A percentile compares a stretch with the other conserved stretches of the same genome.
These are phyloP conservation scores for Lactarius tabidus DNA, from an alignment of 768 basidiomycete genomes.

Conservation along the genomic window DNA sequence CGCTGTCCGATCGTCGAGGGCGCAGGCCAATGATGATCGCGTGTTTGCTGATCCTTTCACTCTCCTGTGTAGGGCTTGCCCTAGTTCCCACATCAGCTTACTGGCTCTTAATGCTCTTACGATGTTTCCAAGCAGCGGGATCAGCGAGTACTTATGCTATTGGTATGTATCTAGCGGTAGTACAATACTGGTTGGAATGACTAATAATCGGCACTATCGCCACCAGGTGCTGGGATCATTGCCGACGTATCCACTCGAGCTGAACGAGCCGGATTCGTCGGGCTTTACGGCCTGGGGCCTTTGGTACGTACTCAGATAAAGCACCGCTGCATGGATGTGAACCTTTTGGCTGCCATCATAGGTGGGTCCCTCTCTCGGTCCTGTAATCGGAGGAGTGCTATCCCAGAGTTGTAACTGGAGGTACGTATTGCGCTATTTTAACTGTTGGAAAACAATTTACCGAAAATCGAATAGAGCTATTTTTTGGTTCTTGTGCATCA, in stretches of 20 bases:
- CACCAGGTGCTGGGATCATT: slow-evolving; percentile 73
- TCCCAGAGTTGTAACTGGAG: slow-evolving; percentile 33
- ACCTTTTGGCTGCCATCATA: slow-evolving; percentile 9
- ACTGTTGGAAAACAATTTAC: not conserved
- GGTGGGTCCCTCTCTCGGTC: slow-evolving; percentile 38
- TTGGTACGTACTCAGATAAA: slow-evolving; percentile 41
- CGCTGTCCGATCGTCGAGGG: slow-evolving; percentile 62
- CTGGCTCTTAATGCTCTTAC: slow-evolving; percentile 76
- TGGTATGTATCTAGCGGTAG: slow-evolving; percentile 38
- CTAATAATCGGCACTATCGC: not conserved
- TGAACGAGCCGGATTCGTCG: slow-evolving; percentile 73
- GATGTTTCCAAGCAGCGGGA: slow-evolving; percentile 75
- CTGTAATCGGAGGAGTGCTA: slow-evolving; percentile 47
- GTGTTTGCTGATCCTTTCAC: slow-evolving; percentile 58
- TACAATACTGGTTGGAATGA: not conserved
- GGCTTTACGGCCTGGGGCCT: slow-evolving; percentile 62
- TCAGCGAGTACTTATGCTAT: slow-evolving; percentile 76
- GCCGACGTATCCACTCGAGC: slow-evolving; percentile 69
- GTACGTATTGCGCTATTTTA: slow-evolving; percentile 19
- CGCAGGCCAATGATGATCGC: slow-evolving; percentile 58
- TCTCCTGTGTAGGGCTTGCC: slow-evolving; percentile 63
- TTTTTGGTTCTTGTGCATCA: slow-evolving; percentile 42
- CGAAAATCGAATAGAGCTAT: slow-evolving; percentile 32
- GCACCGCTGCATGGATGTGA: not conserved
- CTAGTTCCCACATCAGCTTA: slow-evolving; percentile 55